Base-by-base conservation (phyloP, 176 grass and related monocot species). In the Musa itinerans region DNA sequence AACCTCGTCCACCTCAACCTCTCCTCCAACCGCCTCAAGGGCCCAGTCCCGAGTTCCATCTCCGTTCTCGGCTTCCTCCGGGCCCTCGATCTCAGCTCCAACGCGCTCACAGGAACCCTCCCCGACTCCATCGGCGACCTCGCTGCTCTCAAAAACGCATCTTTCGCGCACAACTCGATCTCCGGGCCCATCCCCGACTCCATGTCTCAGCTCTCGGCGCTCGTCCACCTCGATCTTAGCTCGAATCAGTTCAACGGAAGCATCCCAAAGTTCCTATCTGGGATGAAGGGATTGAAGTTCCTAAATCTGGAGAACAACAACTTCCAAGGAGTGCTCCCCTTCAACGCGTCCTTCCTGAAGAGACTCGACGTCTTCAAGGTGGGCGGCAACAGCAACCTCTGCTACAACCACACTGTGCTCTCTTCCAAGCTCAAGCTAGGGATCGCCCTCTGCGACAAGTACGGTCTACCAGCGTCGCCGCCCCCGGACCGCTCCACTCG, bases 171-270 rank as follows among this genome's bases (percentile, higher is more conserved):
- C 11, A 99, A 99, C 82, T 74, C 86, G 3, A 72, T 99, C 71
- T 89, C 74, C 75, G 95, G 90, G 25, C 54, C 67, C 57, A 88
- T 99, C 75, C 95, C 90, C 17, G 75, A 82, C 72, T 84, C 88
- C 1, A 2, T 99, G 26, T 85, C 95, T 5, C 89, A 87, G 53
- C 84, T 99, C 14, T 87, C 87, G 11, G 86, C 87, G 58, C 88
- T 99, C 19, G 51, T 79, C 80, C 90, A 91, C 54, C 88, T 94
- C 69, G 82, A 94, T 78, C 86, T 99, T 0, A 88, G 90, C 62
- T 99, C 86, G 0, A 99, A 99, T 85, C 86, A 77, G 8, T 80
- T 99, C 78, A 94, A 99, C 34, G 95, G 95, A 10, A 99, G 81
- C 88, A 87, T 99, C 48, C 95, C 90, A 1, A 73, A 0, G 20